phyloP scores from a whole-genome alignment of 495 filamentous ascomycete species.

The Penicillium bovifimosum region DNA sequence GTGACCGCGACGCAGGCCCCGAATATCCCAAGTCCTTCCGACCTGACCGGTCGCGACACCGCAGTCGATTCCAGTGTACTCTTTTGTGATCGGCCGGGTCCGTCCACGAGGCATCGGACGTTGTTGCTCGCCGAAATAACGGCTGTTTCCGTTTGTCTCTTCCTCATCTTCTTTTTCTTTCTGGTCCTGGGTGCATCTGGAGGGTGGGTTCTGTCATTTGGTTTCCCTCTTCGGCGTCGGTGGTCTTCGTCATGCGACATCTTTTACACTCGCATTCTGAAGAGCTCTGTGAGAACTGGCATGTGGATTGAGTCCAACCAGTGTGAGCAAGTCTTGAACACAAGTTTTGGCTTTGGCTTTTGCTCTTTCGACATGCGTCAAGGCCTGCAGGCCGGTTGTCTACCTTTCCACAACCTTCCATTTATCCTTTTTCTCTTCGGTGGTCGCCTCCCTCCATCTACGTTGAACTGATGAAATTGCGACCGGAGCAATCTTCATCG shows the following conservation, averaged over 20 bases:
- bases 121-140: constrained; percentile 1
- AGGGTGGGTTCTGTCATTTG: constrained; percentile 30
- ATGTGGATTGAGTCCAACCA: background rate
- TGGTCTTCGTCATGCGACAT: constrained; percentile 11
- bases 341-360: background rate
- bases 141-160: constrained; percentile 10
- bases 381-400: background rate
- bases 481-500: background rate
- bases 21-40: constrained; percentile 42
- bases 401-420: background rate
- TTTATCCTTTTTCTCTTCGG: background rate
- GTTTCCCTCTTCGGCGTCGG: constrained; percentile 26
- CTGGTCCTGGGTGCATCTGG: constrained; percentile 30
- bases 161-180: constrained; percentile 14
- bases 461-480: background rate
- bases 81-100: constrained; percentile 34
- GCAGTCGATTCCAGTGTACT: constrained; percentile 35
- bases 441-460: background rate
- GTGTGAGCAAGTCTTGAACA: background rate
- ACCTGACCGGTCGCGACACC: constrained; percentile 38
- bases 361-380: background rate
- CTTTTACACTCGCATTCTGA: constrained; percentile 1
- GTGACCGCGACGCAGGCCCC: constrained; percentile 37
- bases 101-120: constrained; percentile 11
- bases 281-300: background rate